Base-by-base conservation (phyloP, 2,329 filamentous ascomycete species). In the Stemphylium lycopersici region DNA sequence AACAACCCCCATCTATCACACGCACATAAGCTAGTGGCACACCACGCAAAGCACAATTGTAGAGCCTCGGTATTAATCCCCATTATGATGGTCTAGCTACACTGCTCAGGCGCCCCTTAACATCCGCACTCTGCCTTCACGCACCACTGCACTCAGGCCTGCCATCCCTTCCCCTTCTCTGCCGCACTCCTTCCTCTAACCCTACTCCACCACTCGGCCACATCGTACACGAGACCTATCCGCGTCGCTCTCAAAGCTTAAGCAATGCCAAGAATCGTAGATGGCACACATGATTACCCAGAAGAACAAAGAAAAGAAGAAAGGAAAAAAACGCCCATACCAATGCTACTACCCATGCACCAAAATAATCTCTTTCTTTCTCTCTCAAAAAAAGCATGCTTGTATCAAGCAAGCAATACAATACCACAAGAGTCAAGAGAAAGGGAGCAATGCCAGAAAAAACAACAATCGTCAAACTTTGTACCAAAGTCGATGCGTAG, bases 381-480 rank as follows among this genome's bases (percentile, higher is more conserved):
- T n/a, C n/a, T n/a, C n/a, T n/a, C n/a, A n/a, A n/a, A n/a, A n/a
- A n/a, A n/a, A 7, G 8, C 24, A 6, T 26, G 24, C 24, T 26
- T 8, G 24, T 26, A 26, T 22, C 22, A 29, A 1, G 18, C 40
- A 36, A 36, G 7, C 20, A n/a, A n/a, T 31, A 44, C 11, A n/a
- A 15, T 18, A 10, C 29, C 29, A 24, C 12, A 34, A 22, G 51
- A 15, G 20, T 6, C 22, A 26, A 45, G 16, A 24, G 11, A 24
- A 11, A 24, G 12, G 12, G 12, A 22, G 31, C 7, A 39, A 48
- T 52, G 43, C 47, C 36, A 33, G 20, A 32, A 52, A 34, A 47
- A 52, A 36, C 68, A 64, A 59, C 62, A 61, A 36, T 62, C 62
- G 63, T 55, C 59, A 66, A 67, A 66, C 62, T 63, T 56, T 29